Evolutionary conservation across 1,284 basidiomycete genomes (phyloP).

Genomic region (Ceratobasidium sp.): DNA sequence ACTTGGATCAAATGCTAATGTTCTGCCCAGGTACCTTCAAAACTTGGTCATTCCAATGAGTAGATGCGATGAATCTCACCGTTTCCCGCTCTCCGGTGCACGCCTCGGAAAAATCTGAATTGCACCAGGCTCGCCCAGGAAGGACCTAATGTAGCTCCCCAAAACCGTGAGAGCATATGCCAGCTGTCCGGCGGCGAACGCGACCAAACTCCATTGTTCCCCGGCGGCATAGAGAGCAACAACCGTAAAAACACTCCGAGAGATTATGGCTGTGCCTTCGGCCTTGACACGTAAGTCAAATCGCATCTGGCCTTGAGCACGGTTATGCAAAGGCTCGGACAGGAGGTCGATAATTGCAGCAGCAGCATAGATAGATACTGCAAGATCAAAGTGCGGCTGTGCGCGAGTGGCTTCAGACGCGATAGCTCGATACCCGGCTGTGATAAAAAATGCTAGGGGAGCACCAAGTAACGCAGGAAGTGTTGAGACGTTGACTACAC

Average conservation of each 20-base stretch:
- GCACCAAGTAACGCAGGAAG: constrained; percentile 70
- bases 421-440: constrained; percentile 63
- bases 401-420: constrained; percentile 63
- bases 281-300: constrained; percentile 78
- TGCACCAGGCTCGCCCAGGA: constrained; percentile 41
- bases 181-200: constrained; percentile 85
- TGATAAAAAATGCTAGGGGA: constrained; percentile 61
- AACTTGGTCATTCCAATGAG: not conserved
- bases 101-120: constrained; percentile 42
- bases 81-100: constrained; percentile 30
- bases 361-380: constrained; percentile 75
- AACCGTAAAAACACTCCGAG: constrained; percentile 78
- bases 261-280: constrained; percentile 83
- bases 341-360: constrained; percentile 81
- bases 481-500: constrained; percentile 63
- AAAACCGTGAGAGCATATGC: constrained; percentile 67
- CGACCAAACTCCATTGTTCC: constrained; percentile 70
- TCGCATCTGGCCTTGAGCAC: constrained; percentile 73
- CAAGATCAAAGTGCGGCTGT: constrained; percentile 72
- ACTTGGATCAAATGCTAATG: constrained; percentile 60
- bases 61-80: not conserved
- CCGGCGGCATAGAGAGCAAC: constrained; percentile 64
- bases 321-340: constrained; percentile 86
- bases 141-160: constrained; percentile 54
- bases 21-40: not conserved